Evolutionary conservation across 1,139 yeast species (phyloP), one percentile per base, ranked within the genome.

Genomic region (Lodderomyces elongisporus): DNA sequence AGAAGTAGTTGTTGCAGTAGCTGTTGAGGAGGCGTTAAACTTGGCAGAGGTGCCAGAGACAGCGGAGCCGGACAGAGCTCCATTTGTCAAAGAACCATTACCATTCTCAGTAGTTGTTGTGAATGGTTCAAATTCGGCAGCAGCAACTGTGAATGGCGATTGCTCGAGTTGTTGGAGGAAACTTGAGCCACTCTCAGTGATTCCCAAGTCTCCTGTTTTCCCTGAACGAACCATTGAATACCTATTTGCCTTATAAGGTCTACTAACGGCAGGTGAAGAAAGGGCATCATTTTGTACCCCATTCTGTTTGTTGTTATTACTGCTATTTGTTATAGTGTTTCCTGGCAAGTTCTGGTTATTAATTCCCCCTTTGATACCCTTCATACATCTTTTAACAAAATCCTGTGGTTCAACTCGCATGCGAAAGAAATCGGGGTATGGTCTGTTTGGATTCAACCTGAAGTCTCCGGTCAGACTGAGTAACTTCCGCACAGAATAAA

Each of bases 401-500:
- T 67, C 71, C 12, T 65, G 70, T 0, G 88, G 79, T n/a, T 77
- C 70, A 4, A 82, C 68, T 40, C 68, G 65, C 59, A 79, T 72
- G 26, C 55, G 56, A 6, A 70, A 53, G 44, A 85, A 85, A 52
- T 87, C 88, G 1, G 91, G 85, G 49, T 85, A 85, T 20, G 78
- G 68, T 44, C 93, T 66, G 34, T 76, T 79, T 2, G 69, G 54
- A 23, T 80, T 77, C 35, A 87, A 60, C 47, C 74, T 76, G 55
- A 85, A 84, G 50, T 85, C 93, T 16, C 93, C 89, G 15, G 82
- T 74, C 26, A 74, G 56, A 16, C 75, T 73, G 27, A 58, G 60
- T 34, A 60, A 55, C 42, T 52, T 63, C 42, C 60, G 53, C 23
- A 68, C 55, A 32, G 70, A 81, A 35, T 44, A 62, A 56, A 58